Conservation (phyloP, 768 basidiomycete genomes). For the Tricholoma furcatifolium region DNA sequence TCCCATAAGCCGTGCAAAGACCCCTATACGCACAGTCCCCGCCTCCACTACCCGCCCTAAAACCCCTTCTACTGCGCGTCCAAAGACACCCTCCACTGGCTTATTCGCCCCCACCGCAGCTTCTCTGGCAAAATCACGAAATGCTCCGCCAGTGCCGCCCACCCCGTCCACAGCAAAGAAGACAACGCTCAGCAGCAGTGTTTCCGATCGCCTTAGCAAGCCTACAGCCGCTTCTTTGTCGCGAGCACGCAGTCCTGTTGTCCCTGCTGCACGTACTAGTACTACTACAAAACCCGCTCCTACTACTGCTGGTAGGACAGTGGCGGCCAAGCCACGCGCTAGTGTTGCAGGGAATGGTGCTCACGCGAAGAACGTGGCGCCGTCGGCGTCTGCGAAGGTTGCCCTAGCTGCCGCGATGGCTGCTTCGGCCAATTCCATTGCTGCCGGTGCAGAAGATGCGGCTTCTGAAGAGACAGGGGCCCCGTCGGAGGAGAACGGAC, state of each 20-base stretch:
- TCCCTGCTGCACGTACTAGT: slow-evolving; percentile 27
- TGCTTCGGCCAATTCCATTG: background rate
- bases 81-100: slow-evolving; percentile 65
- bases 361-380: slow-evolving; percentile 21
- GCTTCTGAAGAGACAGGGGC: slow-evolving; percentile 7
- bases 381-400: slow-evolving; percentile 19
- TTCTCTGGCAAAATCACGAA: slow-evolving; percentile 70
- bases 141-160: slow-evolving; percentile 44
- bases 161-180: slow-evolving; percentile 57
- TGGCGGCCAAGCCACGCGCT: slow-evolving; percentile 21
- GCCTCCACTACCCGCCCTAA: slow-evolving; percentile 22
- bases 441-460: background rate
- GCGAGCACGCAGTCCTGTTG: slow-evolving; percentile 45
- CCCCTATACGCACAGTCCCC: slow-evolving; percentile 24
- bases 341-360: slow-evolving; percentile 1
- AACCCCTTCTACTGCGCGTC: slow-evolving; percentile 37
- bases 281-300: slow-evolving; percentile 23
- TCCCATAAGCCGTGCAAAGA: slow-evolving; percentile 32
- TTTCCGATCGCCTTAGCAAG: slow-evolving; percentile 70
- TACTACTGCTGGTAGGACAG: slow-evolving; percentile 27
- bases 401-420: slow-evolving; percentile 14
- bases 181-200: slow-evolving; percentile 47
- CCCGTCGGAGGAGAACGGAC: slow-evolving; percentile 11
- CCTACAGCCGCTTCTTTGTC: slow-evolving; percentile 80
- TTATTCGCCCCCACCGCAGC: slow-evolving; percentile 84